phyloP scores from a whole-genome alignment of 306 rosid species.

The Mucuna pruriens region DNA sequence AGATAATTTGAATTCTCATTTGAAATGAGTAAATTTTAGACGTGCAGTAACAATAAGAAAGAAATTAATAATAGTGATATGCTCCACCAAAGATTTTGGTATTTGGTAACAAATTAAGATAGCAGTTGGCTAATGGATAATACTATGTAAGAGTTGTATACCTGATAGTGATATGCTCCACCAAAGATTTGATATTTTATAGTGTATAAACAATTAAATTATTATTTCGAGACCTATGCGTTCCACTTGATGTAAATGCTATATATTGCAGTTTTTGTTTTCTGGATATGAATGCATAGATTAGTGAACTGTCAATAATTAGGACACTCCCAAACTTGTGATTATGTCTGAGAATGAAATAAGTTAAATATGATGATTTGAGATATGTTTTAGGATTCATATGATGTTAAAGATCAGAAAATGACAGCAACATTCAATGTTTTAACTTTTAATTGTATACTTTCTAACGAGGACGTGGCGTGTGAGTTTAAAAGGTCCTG shows the following conservation, averaged over 20 bases:
- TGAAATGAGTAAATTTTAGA: neutral
- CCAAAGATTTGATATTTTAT: slow-evolving; percentile 14
- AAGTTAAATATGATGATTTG: slow-evolving; percentile 18
- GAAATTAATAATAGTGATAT: no score
- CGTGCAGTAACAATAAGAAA: neutral
- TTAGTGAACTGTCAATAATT: slow-evolving; percentile 33
- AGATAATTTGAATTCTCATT: neutral
- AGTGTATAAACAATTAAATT: neutral
- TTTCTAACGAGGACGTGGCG: neutral
- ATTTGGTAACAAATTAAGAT: neutral
- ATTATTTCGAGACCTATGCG: no score
- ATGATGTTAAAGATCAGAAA: slow-evolving; percentile 3
- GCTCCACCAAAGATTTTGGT: no score
- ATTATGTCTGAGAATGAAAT: neutral
- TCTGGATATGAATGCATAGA: slow-evolving; percentile 6
- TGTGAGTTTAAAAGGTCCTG: slow-evolving; percentile 29
- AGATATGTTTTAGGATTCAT: neutral
- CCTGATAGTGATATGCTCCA: slow-evolving; percentile 15
- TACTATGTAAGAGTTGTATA: slow-evolving; percentile 7
- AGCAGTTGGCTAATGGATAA: slow-evolving; percentile 18
- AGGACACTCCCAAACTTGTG: slow-evolving; percentile 22
- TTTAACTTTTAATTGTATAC: neutral
- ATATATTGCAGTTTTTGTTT: slow-evolving; percentile 26
- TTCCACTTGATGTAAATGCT: slow-evolving; percentile 13
- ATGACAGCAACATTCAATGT: slow-evolving; percentile 16